Percentiles rank a stretch among this genome's conserved stretches.
Conservation (phyloP, 345 rosid species). For the Populus euphratica region DNA sequence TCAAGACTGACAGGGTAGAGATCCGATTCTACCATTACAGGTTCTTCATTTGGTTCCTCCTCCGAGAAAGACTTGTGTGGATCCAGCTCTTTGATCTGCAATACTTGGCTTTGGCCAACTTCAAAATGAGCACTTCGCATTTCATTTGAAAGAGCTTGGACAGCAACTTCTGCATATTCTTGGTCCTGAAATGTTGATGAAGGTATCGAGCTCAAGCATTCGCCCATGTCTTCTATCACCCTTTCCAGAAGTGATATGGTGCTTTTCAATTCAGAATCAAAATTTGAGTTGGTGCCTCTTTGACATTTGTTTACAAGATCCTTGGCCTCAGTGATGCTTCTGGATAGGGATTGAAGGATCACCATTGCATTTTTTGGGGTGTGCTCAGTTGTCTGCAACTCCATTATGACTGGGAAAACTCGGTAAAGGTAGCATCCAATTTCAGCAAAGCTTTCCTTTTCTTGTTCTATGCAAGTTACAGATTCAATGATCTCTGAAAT, state of each 20-base stretch:
- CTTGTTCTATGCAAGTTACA: constrained; percentile 32
- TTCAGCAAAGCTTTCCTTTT: constrained; percentile 43
- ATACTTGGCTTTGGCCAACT: constrained; percentile 24
- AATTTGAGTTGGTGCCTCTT: constrained; percentile 16
- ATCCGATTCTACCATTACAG: constrained; percentile 47
- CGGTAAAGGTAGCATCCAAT: constrained; percentile 67
- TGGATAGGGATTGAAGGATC: constrained; percentile 50
- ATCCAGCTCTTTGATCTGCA: constrained; percentile 18
- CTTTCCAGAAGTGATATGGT: constrained; percentile 41
- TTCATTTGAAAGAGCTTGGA: constrained; percentile 60
- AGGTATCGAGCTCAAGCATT: constrained; percentile 62
- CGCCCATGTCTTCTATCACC: constrained; percentile 50
- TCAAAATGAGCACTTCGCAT: constrained; percentile 49
- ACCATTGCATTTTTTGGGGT: constrained; percentile 38
- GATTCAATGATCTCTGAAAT: constrained; percentile 51
- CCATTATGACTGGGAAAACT: constrained; percentile 57
- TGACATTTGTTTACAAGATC: constrained; percentile 37
- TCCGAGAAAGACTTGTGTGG: constrained; percentile 9
- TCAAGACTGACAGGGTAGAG: constrained; percentile 53
- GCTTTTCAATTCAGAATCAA: constrained; percentile 41
- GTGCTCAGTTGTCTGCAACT: constrained; percentile 47
- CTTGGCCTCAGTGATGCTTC: constrained; percentile 40
- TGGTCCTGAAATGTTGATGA: constrained; percentile 45
- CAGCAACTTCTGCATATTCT: constrained; percentile 51
- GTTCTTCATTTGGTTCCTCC: constrained; percentile 14